Base-by-base conservation (phyloP, 768 basidiomycete species). In the Kwoniella dendrophila region DNA sequence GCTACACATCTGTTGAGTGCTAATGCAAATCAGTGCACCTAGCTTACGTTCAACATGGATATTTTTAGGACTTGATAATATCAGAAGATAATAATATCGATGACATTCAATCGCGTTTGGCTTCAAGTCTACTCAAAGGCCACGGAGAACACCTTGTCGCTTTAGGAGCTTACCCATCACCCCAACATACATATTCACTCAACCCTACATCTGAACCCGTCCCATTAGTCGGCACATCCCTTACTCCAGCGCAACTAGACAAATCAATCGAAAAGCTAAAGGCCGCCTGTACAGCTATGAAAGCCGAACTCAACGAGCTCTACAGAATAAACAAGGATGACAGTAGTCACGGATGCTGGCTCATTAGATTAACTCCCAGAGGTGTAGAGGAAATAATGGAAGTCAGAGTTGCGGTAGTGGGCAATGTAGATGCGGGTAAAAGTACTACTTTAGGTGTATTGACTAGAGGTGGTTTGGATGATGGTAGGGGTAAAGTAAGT, bases 381-480 rank as follows among this genome's bases (percentile, higher is more conserved):
- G 73, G 72, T 3, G 75, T 74, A 1, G 71, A 76, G 66, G 76
- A 80, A 56, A 78, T 80, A 10, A 67, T 78, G 6, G 95, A 99
- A 80, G 92, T 96, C 1, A 85, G 96, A 32, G 92, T 93, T 70
- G 94, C 95, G 0, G 93, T 96, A 1, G 91, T 97, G 4, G 96
- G 96, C 3, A 98, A 96, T 73, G 81, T 82, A 11, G 82, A 83
- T 69, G 89, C 90, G 56, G 95, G 95, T 0, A 98, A 98, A 78
- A 92, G 90, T 2, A 95, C 94, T 18, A 95, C 91, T 11, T 82
- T 96, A 18, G 94, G 94, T 49, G 96, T 98, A 7, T 81, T 99
- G 11, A 98, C 95, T n/a, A 84, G 93, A 78, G 95, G 93, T 84
- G 82, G 68, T 69, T 66, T 77, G 30, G 74, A 70, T 51, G 73